Conservation (phyloP, 129 eudicot species). For the Helianthus annuus region HanXRQr2.0-SUNRISE NC_035437.2:1488974-1489473, state of each 20-base stretch:
- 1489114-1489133: constrained; percentile 6
- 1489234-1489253: constrained; percentile 47
- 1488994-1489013: constrained; percentile 11
- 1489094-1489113: background rate
- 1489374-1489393: constrained; percentile 77
- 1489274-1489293: constrained; percentile 90
- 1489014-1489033: background rate
- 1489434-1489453: background rate
- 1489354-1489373: constrained; percentile 97
- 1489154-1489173: background rate
- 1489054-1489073: background rate
- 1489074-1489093: constrained; percentile 4
- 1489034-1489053: background rate
- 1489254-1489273: constrained; percentile 82
- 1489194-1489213: constrained; percentile 6
- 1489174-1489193: background rate
- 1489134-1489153: constrained; percentile 12
- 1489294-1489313: constrained; percentile 88
- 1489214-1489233: background rate
- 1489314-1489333: constrained; percentile 70
- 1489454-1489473: background rate
- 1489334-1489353: constrained; percentile 96
- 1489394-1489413: background rate
- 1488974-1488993: constrained; percentile 12
- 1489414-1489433: background rate